Evolutionary conservation across 2,329 filamentous ascomycete genomes (phyloP), one percentile per base, ranked within the genome.

Genomic region (Neopestalotiopsis sp.): DNA sequence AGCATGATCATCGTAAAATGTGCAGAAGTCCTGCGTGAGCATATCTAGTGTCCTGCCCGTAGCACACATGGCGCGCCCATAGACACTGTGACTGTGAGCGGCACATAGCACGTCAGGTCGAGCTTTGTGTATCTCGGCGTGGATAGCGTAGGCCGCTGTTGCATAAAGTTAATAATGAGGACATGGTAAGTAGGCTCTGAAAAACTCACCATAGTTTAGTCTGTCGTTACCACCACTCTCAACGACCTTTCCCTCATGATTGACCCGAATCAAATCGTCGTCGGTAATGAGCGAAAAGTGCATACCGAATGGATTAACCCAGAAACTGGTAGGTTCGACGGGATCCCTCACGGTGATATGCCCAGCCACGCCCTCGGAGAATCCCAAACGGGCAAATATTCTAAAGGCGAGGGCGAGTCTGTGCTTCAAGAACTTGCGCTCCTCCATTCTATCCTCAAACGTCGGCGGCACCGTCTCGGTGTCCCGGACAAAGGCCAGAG

Each of bases 271-370:
- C 12, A 91, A 81, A 72, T 91, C 88, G 0, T 86, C 88, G 1
- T 84, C 83, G 67, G 86, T 89, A 61, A 91, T 87, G 69, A 86
- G 79, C 10, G 85, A 86, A 77, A 90, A 90, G 5, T 86, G 83
- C 4, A 86, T 82, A 7, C 86, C 87, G 66, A 89, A 88, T 0
- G 88, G 88, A 69, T 90, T 90, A 3, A 90, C 86, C 88, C 87
- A 89, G 78, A 89, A 89, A 0, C 84, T 86, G 5, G 78, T 77
- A 0, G 86, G 85, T 60, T 88, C 83, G 4, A 89, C 84, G 0
- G 87, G 87, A 68, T 89, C 87, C 71, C 88, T 81, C 0, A 90
- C 84, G 10, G 65, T 70, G 12, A 62, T 34, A 5, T 62, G 59
- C 1, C 59, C 59, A 9, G 59, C 24, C 9, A 38, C 34, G 13